Percentiles rank a stretch among this genome's conserved stretches.
Evolutionary conservation across 2,329 filamentous ascomycete genomes (phyloP).

Genomic region (Fusarium domesticum): DNA sequence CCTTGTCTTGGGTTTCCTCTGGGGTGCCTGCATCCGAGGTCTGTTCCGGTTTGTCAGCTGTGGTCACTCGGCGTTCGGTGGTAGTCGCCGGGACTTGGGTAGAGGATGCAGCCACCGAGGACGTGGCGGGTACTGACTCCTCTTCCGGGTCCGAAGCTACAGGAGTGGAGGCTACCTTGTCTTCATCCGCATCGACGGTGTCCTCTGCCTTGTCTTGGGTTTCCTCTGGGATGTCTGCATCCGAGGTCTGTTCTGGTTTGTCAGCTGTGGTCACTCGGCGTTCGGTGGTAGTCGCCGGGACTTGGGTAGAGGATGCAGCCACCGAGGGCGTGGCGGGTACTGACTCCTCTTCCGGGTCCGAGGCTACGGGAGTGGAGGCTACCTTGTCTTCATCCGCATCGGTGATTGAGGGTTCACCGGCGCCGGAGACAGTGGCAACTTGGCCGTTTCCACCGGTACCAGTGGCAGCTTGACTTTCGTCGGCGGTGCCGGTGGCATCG

Average conservation of each 20-base stretch:
- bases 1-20: neutral
- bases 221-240: neutral
- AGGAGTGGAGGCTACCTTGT: neutral
- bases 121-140: neutral
- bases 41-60: neutral
- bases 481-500: neutral
- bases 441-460: neutral
- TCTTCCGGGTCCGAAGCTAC: neutral
- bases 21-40: neutral
- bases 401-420: conserved; percentile 2
- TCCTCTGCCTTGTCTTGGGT: neutral
- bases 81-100: neutral
- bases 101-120: neutral
- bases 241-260: neutral
- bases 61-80: neutral
- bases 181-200: neutral
- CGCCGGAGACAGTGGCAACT: neutral
- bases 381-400: neutral
- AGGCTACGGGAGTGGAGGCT: neutral
- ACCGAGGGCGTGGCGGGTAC: neutral
- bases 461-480: neutral
- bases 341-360: neutral
- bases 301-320: neutral
- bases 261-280: neutral
- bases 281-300: neutral